phyloP scores from a whole-genome alignment of 2,329 filamentous ascomycete species.

The Aotearoamyces nothofagi region DNA sequence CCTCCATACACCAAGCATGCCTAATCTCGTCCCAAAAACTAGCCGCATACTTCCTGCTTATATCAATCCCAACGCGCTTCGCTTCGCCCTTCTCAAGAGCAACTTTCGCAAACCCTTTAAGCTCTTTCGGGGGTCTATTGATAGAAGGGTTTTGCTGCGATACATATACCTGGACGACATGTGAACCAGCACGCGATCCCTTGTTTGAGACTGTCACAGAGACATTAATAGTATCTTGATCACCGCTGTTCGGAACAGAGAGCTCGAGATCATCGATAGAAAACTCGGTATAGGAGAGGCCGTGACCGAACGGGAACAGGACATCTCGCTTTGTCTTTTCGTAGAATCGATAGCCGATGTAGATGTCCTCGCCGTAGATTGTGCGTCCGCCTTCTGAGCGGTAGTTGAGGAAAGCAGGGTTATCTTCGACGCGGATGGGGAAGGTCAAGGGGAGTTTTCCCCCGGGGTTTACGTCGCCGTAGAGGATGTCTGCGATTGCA shows the following conservation, averaged over 20 bases:
- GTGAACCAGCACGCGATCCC: constrained; percentile 29
- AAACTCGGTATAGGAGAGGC: constrained; percentile 59
- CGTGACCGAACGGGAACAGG: constrained; percentile 59
- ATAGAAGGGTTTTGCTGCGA: constrained; percentile 37
- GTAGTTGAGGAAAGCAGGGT: constrained; percentile 60
- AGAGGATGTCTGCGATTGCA: constrained; percentile 58
- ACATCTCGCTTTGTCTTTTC: constrained; percentile 43
- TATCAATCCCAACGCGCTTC: constrained; percentile 22
- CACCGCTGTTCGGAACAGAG: constrained; percentile 25
- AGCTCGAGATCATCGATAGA: constrained; percentile 43
- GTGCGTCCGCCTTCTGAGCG: constrained; percentile 54
- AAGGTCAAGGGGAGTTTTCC: constrained; percentile 56
- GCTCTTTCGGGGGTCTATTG: constrained; percentile 50
- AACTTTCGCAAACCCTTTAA: constrained; percentile 51
- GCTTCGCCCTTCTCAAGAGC: constrained; percentile 35
- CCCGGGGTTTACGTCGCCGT: constrained; percentile 56
- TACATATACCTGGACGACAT: constrained; percentile 38
- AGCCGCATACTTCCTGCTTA: constrained; percentile 32
- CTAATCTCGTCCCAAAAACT: constrained; percentile 47
- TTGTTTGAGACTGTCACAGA: constrained; percentile 39
- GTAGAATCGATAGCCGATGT: constrained; percentile 60
- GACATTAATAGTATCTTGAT: constrained; percentile 20
- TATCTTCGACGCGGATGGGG: constrained; percentile 46
- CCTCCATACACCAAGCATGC: constrained; percentile 48
- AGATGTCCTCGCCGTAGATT: constrained; percentile 57